Evolutionary conservation across 495 filamentous ascomycete genomes (phyloP).

Genomic region (Xylaria nigripes): DNA sequence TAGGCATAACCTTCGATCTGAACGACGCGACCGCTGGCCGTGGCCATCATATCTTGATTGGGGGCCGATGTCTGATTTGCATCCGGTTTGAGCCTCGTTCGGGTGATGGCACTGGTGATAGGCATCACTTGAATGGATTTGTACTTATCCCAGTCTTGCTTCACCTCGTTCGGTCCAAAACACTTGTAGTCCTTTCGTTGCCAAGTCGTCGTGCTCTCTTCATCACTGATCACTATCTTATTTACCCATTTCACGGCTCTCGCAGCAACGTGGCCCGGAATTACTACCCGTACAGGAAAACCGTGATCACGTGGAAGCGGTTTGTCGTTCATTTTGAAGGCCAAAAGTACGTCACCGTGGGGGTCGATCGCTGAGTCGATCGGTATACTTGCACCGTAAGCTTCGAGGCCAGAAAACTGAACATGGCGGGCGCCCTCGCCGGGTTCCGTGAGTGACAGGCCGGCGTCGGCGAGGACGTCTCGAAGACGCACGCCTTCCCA

Average conservation of each 20-base stretch:
- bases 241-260: slow-evolving; percentile 60
- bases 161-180: slow-evolving; percentile 51
- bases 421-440: slow-evolving; percentile 41
- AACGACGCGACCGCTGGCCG: slow-evolving; percentile 21
- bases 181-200: slow-evolving; percentile 57
- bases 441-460: slow-evolving; percentile 23
- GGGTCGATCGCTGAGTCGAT: slow-evolving; percentile 46
- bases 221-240: slow-evolving; percentile 48
- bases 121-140: slow-evolving; percentile 54
- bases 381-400: slow-evolving; percentile 54
- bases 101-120: slow-evolving; percentile 46
- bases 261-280: slow-evolving; percentile 54
- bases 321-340: slow-evolving; percentile 53
- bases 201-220: slow-evolving; percentile 52
- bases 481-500: slow-evolving; percentile 54
- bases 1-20: slow-evolving; percentile 51
- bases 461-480: slow-evolving; percentile 51
- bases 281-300: slow-evolving; percentile 50
- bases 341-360: slow-evolving; percentile 52
- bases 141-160: slow-evolving; percentile 47
- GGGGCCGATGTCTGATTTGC: background rate
- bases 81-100: slow-evolving; percentile 14
- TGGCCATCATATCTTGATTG: background rate
- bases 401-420: slow-evolving; percentile 51
- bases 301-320: slow-evolving; percentile 51